These are phyloP conservation scores for Alternaria triticimaculans DNA, from an alignment of 2,329 filamentous ascomycete genomes.

Conservation along the genomic window DNA sequence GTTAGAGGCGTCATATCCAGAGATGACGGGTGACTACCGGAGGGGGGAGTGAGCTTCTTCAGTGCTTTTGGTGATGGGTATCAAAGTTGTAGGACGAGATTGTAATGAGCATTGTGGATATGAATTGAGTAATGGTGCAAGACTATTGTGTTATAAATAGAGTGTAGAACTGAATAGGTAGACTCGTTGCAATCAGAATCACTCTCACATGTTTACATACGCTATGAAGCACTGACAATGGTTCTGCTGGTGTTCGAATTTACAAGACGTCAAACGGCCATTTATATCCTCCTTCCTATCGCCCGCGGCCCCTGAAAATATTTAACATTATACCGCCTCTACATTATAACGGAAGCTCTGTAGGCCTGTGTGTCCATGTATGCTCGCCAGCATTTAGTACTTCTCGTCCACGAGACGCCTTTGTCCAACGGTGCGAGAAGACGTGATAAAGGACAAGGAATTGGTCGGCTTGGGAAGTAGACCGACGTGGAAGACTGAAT, in stretches of 20 bases:
- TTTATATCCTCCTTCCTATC: background rate
- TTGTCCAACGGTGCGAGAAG: background rate
- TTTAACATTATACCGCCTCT: background rate
- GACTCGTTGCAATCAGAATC: background rate
- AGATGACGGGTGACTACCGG: background rate
- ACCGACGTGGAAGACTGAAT: background rate
- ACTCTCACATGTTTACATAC: background rate
- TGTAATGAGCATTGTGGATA: background rate
- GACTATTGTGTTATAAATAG: background rate
- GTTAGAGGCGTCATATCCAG: background rate
- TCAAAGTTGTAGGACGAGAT: background rate
- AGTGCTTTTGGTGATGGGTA: background rate
- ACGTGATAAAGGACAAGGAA: background rate
- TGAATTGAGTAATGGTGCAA: background rate
- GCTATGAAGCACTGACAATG: background rate
- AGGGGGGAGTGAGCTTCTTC: background rate
- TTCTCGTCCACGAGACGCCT: background rate
- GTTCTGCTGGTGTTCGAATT: background rate
- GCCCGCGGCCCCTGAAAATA: background rate
- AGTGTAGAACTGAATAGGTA: background rate
- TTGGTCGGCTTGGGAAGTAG: background rate
- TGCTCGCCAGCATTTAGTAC: background rate
- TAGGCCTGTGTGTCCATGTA: fast-evolving
- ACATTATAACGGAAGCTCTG: background rate
- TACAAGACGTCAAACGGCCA: background rate